Evolutionary conservation across 129 eudicot genomes (phyloP), one percentile per base, ranked within the genome.

Genomic region (Escallonia rubra): DNA sequence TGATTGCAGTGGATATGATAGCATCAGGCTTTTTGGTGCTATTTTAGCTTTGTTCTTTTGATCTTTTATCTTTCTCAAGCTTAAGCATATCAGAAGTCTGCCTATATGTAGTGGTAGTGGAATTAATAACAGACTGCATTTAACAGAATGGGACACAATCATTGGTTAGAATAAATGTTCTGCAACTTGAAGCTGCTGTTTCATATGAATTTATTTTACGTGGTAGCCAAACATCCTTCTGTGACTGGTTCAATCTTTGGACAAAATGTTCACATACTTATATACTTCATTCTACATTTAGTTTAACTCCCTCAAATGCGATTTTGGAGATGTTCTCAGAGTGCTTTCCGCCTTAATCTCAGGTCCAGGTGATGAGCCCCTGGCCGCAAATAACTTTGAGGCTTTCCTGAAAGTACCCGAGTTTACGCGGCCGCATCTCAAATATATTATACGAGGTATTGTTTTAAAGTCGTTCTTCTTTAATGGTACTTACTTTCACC

Each of bases 351-450:
- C 70, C 69, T 74, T 64, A 72, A 72, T 81, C n/a, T 62, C 84
- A 93, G 98, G 98, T 64, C 98, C 98, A 74, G 84, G 82, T 82
- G 98, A 93, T 80, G 91, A 96, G 41, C 98, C 98, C 78, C 89
- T 93, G 57, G 95, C 96, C 76, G 68, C 91, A 41, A 84, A 73
- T 67, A 75, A 86, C 67, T 93, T 88, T 76, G 96, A 91, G 70
- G 90, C 97, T 66, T 91, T 93, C 76, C 71, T 93, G 62, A 93
- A 89, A 78, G 95, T 93, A 72, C 98, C 98, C 9, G 95, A 85
- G 72, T 93, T 82, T 76, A 85, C 89, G 10, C 96, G 98, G 47
- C 96, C 98, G 55, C 91, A 86, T 77, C 91, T 44, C 98, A 93
- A 80, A 93, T 93, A 72, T 93, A 89, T 53, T 93, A 96, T 78